These are phyloP conservation scores for Paulownia fortunei DNA, from an alignment of 257 asterid genomes.

Conservation along the genomic window DNA sequence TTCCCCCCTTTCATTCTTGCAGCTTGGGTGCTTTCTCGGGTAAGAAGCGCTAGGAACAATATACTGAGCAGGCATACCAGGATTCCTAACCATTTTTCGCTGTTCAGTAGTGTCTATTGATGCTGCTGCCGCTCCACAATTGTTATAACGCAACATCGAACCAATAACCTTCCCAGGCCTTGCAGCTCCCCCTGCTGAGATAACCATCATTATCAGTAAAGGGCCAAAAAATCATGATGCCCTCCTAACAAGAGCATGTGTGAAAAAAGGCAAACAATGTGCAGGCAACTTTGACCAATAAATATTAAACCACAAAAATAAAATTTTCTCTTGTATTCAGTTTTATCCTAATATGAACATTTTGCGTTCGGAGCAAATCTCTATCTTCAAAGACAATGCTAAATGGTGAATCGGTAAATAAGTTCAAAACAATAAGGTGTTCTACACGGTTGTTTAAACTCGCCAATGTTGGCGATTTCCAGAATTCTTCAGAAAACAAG, in stretches of 20 bases:
- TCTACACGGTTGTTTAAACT: too few species aligned
- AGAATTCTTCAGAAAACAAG: too few species aligned
- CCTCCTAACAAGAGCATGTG: background rate
- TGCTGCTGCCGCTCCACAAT: slow-evolving; percentile 59
- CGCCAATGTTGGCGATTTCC: too few species aligned
- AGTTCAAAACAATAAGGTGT: too few species aligned
- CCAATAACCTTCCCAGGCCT: slow-evolving; percentile 82
- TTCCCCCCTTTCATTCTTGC: slow-evolving; percentile 46
- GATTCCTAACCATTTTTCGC: slow-evolving; percentile 62
- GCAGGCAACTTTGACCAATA: too few species aligned
- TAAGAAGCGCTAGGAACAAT: slow-evolving; percentile 57
- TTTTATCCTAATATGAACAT: background rate
- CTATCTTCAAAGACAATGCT: too few species aligned
- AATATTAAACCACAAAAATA: background rate
- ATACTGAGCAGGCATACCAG: slow-evolving; percentile 63
- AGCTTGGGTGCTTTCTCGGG: slow-evolving; percentile 49
- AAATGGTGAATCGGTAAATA: too few species aligned
- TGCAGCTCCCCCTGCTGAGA: slow-evolving; percentile 67
- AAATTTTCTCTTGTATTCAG: background rate
- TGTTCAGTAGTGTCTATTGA: slow-evolving; percentile 63
- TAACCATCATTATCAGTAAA: slow-evolving; percentile 21
- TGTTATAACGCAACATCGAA: slow-evolving; percentile 62
- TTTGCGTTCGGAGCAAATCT: too few species aligned
- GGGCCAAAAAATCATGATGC: background rate
- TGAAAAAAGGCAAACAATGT: background rate